These are phyloP conservation scores for Torulaspora indica DNA, from an alignment of 805 yeast species.

Conservation along the genomic window DNA sequence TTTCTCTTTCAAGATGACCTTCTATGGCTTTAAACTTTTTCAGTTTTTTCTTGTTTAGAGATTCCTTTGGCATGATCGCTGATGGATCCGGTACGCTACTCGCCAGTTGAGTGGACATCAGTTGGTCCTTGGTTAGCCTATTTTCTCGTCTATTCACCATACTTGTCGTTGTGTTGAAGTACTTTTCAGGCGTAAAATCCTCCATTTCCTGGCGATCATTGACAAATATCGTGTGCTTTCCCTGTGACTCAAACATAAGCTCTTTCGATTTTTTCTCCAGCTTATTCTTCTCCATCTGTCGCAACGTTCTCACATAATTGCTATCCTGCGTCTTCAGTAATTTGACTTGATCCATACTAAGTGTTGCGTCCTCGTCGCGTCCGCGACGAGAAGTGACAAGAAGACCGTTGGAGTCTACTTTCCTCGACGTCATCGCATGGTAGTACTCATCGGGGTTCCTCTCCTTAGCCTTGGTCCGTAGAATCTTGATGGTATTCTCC, in stretches of 20 bases:
- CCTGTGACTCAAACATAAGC: conserved; percentile 51
- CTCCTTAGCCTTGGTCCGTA: conserved; percentile 64
- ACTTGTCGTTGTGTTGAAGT: conserved; percentile 65
- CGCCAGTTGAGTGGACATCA: conserved; percentile 39
- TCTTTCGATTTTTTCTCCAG: conserved; percentile 48
- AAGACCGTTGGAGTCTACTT: conserved; percentile 68
- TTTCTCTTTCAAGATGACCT: conserved; percentile 63
- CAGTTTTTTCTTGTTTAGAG: conserved; percentile 50
- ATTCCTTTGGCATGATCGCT: conserved; percentile 36
- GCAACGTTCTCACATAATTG: conserved; percentile 73
- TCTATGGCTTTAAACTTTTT: conserved; percentile 57
- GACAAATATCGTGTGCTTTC: conserved; percentile 83
- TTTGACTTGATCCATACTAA: conserved; percentile 71
- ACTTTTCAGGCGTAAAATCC: conserved; percentile 56
- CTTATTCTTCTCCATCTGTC: conserved; percentile 62
- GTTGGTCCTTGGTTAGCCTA: conserved; percentile 59
- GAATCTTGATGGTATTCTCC: conserved; percentile 57
- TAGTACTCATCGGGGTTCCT: conserved; percentile 95
- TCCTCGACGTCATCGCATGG: conserved; percentile 78
- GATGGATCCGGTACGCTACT: conserved; percentile 7
- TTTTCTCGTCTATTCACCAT: conserved; percentile 64
- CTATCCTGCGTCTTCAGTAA: conserved; percentile 87
- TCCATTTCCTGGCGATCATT: conserved; percentile 54
- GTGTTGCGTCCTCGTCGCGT: conserved; percentile 44
- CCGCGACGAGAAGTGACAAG: conserved; percentile 53